Evolutionary conservation across 495 filamentous ascomycete species (phyloP).

Genomic region (Penicillium dipodomyicola): DNA sequence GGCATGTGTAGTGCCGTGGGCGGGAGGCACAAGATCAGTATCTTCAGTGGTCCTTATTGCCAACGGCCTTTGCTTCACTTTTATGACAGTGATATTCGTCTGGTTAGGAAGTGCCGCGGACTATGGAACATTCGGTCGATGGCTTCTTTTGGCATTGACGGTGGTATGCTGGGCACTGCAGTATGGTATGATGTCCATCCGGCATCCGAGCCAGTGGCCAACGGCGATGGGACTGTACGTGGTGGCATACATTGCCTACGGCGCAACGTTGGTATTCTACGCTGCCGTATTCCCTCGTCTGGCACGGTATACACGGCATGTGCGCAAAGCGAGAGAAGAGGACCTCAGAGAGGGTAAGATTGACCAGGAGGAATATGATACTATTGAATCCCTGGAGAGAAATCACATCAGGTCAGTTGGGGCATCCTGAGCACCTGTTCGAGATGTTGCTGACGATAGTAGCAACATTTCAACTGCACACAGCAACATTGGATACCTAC

Average conservation of each 20-base stretch:
- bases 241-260: slow-evolving; percentile 48
- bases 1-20: slow-evolving; percentile 48
- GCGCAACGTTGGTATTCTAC: slow-evolving; percentile 49
- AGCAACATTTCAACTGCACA: slow-evolving; percentile 51
- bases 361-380: slow-evolving; percentile 42
- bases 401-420: slow-evolving; percentile 44
- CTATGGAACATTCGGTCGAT: slow-evolving; percentile 50
- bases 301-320: slow-evolving; percentile 47
- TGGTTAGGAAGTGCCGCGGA: slow-evolving; percentile 50
- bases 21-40: slow-evolving; percentile 42
- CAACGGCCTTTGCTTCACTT: slow-evolving; percentile 50
- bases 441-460: background rate
- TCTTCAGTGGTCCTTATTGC: slow-evolving; percentile 49
- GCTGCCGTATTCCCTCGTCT: slow-evolving; percentile 49
- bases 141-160: slow-evolving; percentile 47
- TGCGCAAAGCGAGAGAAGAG: slow-evolving; percentile 46
- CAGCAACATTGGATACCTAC: slow-evolving; percentile 50
- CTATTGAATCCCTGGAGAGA: slow-evolving; percentile 46
- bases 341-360: slow-evolving; percentile 46
- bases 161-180: slow-evolving; percentile 50
- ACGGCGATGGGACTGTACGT: slow-evolving; percentile 50
- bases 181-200: slow-evolving; percentile 47
- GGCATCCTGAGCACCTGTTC: too few relatives aligned
- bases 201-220: slow-evolving; percentile 46
- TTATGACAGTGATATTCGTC: slow-evolving; percentile 51